Evolutionary conservation across 352 stramenopile genomes (phyloP), one percentile per base, ranked within the genome.

Genomic region (Phytophthora constricta): DNA sequence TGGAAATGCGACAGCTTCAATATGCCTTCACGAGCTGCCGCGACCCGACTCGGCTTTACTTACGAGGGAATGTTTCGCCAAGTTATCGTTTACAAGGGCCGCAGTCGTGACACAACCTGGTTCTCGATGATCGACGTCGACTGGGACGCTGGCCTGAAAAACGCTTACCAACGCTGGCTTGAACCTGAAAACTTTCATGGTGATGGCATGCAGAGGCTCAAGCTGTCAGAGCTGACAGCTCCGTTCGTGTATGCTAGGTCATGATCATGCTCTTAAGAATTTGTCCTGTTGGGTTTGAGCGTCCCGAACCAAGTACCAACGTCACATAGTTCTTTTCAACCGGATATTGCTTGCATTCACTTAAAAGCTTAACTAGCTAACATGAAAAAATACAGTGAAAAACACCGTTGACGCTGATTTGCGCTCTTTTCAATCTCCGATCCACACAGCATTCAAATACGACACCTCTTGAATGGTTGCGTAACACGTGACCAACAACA

Each of bases 181-280:
- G 43, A 47, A 5, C 27, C 55, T 3, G 37, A n/a, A 26, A 53
- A 62, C 25, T 62, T 62, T 27, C 41, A 62, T 34, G 55, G 25
- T 3, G 19, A 31, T 2, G 39, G 39, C n/a, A 28, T 28, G 25
- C 54, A 62, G 25, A 47, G 45, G 26, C 33, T 67, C 11, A 71
- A 66, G 49, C 47, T 67, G 48, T 71, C 63, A 7, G 43, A 48
- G 23, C 49, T 70, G 27, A 70, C 63, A 4, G 49, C 63, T n/a
- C 56, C 63, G 4, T 70, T 66, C n/a, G 39, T 70, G 0, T 56
- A 48, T 37, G 63, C 42, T 7, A 70, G 11, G 5, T 51, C 51
- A 19, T 62, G 49, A 37, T 37, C 7, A 37, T 37, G 31, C 31
- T 13, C 13, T 37, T 11, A 37, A 37, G 7, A 11, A 37, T 11